These are phyloP conservation scores for Blastobotrys attinorum DNA, from an alignment of 805 yeast species.

Conservation along the genomic window DNA sequence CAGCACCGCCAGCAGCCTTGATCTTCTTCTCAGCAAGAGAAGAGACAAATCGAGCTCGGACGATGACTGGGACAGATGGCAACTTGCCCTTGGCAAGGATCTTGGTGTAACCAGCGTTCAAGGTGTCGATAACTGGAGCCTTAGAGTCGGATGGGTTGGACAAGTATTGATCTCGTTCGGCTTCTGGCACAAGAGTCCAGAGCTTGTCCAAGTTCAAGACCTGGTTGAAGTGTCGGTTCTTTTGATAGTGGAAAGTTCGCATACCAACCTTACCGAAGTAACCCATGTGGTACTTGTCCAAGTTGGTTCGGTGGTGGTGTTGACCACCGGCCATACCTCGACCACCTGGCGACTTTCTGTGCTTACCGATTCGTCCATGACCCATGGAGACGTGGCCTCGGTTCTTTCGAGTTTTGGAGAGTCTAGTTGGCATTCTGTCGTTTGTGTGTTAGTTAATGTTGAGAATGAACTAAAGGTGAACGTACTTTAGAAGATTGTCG, in stretches of 20 bases:
- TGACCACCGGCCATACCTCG: slow-evolving; percentile 99
- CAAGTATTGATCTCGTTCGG: slow-evolving; percentile 89
- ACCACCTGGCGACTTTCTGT: slow-evolving; percentile 99
- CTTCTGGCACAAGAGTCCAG: slow-evolving; percentile 94
- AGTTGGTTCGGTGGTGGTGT: slow-evolving; percentile 99
- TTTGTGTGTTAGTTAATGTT: background rate
- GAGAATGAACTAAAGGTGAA: background rate
- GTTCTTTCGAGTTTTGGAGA: slow-evolving; percentile 99
- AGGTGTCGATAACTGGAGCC: slow-evolving; percentile 98
- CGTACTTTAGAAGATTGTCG: too few species aligned
- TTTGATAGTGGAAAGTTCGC: slow-evolving; percentile 98
- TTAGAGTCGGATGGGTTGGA: slow-evolving; percentile 74
- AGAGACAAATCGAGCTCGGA: slow-evolving; percentile 98
- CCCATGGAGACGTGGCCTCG: slow-evolving; percentile 94
- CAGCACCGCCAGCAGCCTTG: slow-evolving; percentile 99
- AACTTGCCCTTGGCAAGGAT: slow-evolving; percentile 98
- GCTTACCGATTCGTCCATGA: slow-evolving; percentile 86
- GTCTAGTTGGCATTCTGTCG: slow-evolving; percentile 87
- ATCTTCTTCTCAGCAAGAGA: slow-evolving; percentile 99
- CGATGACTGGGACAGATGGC: slow-evolving; percentile 97
- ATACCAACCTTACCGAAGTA: slow-evolving; percentile 99
- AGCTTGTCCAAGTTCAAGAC: slow-evolving; percentile 95
- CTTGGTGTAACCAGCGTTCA: slow-evolving; percentile 99
- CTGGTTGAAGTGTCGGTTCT: slow-evolving; percentile 95
- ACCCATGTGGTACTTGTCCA: slow-evolving; percentile 99